Conservation (phyloP, 805 yeast genomes). For the Schwanniomyces vanrijiae region DNA sequence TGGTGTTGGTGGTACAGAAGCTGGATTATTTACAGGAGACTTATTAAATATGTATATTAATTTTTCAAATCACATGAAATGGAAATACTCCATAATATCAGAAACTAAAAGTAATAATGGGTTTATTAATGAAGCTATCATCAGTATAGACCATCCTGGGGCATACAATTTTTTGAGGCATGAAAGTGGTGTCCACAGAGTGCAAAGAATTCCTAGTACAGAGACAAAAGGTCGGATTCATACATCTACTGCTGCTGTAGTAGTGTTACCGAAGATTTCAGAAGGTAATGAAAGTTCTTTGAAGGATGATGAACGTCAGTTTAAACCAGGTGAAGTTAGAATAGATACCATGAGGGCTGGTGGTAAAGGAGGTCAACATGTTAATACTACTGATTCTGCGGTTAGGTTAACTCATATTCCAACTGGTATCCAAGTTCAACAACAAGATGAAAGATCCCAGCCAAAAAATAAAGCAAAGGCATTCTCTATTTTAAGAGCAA, state of each 20-base stretch:
- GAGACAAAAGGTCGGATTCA: conserved; percentile 93
- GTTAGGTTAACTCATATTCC: conserved; percentile 91
- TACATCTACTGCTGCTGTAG: conserved; percentile 94
- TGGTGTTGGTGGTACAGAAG: conserved; percentile 96
- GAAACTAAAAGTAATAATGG: conserved; percentile 57
- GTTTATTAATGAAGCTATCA: conserved; percentile 74
- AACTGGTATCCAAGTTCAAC: conserved; percentile 82
- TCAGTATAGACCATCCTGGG: conserved; percentile 69
- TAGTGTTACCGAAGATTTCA: conserved; percentile 82
- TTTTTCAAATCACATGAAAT: conserved; percentile 61
- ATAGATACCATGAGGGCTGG: conserved; percentile 97
- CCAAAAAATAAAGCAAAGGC: conserved; percentile 94
- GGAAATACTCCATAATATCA: conserved; percentile 67
- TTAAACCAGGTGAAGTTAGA: conserved; percentile 84
- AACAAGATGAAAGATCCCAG: conserved; percentile 95
- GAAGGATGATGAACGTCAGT: conserved; percentile 59
- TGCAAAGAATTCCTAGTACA: conserved; percentile 90
- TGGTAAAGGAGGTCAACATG: conserved; percentile 98
- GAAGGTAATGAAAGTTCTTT: conserved; percentile 51
- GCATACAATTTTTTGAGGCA: conserved; percentile 70
- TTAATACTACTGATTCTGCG: conserved; percentile 95
- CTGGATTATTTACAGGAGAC: conserved; percentile 82
- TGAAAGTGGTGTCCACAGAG: conserved; percentile 96
- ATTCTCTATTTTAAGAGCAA: conserved; percentile 73
- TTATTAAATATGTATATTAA: conserved; percentile 77